A percentile compares a stretch with the other conserved stretches of the same genome.
Evolutionary conservation across 192 early-diverging fungal species (phyloP).

Genomic region (Diversispora epigaea): DNA sequence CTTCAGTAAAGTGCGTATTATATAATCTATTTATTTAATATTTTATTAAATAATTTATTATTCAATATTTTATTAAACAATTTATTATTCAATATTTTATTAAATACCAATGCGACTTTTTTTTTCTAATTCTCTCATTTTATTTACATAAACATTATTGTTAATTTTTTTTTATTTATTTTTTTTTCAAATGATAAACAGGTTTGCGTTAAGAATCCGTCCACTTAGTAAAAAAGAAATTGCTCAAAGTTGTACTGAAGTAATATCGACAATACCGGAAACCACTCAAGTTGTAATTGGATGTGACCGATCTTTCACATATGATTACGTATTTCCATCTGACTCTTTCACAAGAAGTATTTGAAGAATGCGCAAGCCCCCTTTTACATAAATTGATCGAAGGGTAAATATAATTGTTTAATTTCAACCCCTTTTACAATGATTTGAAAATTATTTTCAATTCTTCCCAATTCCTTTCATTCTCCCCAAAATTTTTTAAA

Average conservation of each 20-base stretch:
- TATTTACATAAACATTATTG: too few species aligned
- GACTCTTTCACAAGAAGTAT: constrained; percentile 59
- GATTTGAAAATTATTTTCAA: not conserved
- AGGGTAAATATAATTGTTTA: constrained; percentile 66
- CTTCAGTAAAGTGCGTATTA: too few species aligned
- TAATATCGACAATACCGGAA: constrained; percentile 55
- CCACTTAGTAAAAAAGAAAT: constrained; percentile 76
- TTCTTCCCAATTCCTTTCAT: not conserved
- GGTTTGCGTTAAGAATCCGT: constrained; percentile 78
- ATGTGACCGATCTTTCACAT: constrained; percentile 64
- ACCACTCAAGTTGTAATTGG: constrained; percentile 67
- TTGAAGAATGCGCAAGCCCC: constrained; percentile 54
- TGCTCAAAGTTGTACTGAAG: constrained; percentile 60
- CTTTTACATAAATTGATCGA: constrained; percentile 70
- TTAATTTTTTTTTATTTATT: too few species aligned
- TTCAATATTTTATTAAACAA: too few species aligned
- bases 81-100: too few species aligned
- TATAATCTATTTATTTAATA: too few species aligned
- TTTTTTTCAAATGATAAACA: constrained; percentile 21
- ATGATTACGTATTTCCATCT: constrained; percentile 68
- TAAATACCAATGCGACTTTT: too few species aligned
- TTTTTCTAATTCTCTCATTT: too few species aligned
- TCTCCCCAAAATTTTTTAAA: too few species aligned
- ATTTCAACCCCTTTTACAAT: not conserved
- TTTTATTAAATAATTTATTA: too few species aligned